Evolutionary conservation across 192 early-diverging fungal species (phyloP), one percentile per base, ranked within the genome.

Genomic region (Coemansia javaensis): DNA sequence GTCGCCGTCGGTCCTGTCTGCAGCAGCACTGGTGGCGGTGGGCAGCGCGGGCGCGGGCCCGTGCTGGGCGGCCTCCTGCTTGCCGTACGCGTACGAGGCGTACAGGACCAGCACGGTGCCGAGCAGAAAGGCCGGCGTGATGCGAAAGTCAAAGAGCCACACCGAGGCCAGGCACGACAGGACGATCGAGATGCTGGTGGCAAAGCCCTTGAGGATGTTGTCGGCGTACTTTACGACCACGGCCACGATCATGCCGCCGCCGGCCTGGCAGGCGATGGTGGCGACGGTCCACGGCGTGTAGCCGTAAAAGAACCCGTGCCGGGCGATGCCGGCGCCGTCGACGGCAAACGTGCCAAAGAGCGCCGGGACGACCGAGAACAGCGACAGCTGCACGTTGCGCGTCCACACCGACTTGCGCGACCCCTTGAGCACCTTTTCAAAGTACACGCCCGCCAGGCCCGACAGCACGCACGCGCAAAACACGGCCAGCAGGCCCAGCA

Each of bases 121-220:
- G 12, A 82, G 12, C 1, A 86, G 48, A 62, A 97, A 99, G 17
- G 75, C 16, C 7, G 59, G 35, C 4, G 90, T 81, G 38, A 96
- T 77, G 7, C 72, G 56, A 53, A 91, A 91, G 44, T 82, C 82
- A 74, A 99, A 99, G 12, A 93, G 53, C 47, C 80, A 88, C 13
- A 92, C 79, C 37, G 90, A 92, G 1, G 85, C 83, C 44, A 93
- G 49, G 32, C 80, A 88, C 7, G 90, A 94, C 32, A 99, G 77
- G 31, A 99, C 85, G 45, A 99, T 97, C 30, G 92, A 90, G 42
- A 99, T 84, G 44, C 88, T 90, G 6, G 94, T 97, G 8, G 96
- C 93, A 78, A 99, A 99, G n/a, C 96, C 92, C 61, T 99, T 99
- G 30, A 99, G 75, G 48, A 99, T 97, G 54, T 97, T 99, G 59